Evolutionary conservation across 2,329 filamentous ascomycete genomes (phyloP).

Genomic region (Chrysosporium queenslandicum): DNA sequence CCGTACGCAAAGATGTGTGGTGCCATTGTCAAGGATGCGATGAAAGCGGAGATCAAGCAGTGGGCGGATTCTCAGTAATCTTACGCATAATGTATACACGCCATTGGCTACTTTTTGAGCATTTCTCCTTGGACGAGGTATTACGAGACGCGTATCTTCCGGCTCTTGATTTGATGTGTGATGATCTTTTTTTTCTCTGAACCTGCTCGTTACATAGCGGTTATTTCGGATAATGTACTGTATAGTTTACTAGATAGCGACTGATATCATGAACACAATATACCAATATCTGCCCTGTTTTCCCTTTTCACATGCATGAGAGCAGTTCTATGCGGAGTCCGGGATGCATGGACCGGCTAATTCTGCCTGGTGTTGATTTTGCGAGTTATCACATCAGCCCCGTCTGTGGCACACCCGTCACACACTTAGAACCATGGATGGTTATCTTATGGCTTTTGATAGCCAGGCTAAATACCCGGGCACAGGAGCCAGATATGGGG

Average conservation of each 20-base stretch:
- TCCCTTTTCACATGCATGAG: background rate
- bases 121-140: background rate
- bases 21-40: constrained; percentile 50
- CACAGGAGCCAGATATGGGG: no score
- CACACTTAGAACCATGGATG: no score
- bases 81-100: background rate
- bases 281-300: background rate
- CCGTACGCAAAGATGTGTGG: constrained; percentile 55
- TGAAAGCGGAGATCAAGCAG: constrained; percentile 44
- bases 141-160: no score
- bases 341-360: background rate
- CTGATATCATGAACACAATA: background rate
- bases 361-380: background rate
- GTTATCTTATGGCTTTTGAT: no score
- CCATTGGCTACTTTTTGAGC: background rate
- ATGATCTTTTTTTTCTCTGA: background rate
- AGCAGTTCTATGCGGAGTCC: background rate
- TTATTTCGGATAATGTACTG: background rate
- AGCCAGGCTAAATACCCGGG: no score
- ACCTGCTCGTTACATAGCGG: background rate
- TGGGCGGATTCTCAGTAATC: constrained; percentile 9
- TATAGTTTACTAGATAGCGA: background rate
- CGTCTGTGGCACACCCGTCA: background rate
- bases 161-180: background rate
- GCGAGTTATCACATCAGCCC: background rate